These are phyloP conservation scores for Vitrella brassicaformis DNA, from an alignment of 73 alveolate genomes.

Conservation along the genomic window DNA sequence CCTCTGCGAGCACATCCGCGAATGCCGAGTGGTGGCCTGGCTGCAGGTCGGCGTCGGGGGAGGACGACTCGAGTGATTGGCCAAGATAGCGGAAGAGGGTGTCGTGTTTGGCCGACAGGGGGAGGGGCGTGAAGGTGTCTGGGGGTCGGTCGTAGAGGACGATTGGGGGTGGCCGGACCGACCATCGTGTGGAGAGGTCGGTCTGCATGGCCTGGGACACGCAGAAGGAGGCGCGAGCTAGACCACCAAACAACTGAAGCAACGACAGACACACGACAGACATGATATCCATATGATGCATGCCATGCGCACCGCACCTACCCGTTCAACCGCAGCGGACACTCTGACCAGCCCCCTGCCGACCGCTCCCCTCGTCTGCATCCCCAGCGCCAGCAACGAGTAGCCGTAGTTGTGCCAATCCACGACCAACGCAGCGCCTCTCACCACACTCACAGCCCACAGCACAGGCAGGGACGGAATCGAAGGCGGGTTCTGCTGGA, in stretches of 20 bases:
- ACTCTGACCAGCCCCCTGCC: not conserved
- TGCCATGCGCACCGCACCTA: no score
- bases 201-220: no score
- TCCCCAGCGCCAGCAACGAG: constrained; percentile 54
- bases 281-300: no score
- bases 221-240: no score
- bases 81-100: no score
- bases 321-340: constrained; percentile 16
- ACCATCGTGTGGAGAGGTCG: no score
- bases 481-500: constrained; percentile 74
- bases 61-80: no score
- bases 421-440: constrained; percentile 47
- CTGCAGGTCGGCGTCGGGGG: no score
- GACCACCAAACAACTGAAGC: no score
- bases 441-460: constrained; percentile 38
- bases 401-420: constrained; percentile 95
- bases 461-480: constrained; percentile 60
- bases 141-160: constrained; percentile 58
- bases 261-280: no score
- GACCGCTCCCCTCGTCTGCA: constrained; percentile 1
- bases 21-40: no score
- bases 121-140: constrained; percentile 34
- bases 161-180: no score
- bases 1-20: constrained; percentile 7
- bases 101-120: constrained; percentile 10